Percentiles rank a stretch among this genome's conserved stretches.
Evolutionary conservation across 768 basidiomycete species (phyloP).

Genomic region (Tubosaeta sp.): DNA sequence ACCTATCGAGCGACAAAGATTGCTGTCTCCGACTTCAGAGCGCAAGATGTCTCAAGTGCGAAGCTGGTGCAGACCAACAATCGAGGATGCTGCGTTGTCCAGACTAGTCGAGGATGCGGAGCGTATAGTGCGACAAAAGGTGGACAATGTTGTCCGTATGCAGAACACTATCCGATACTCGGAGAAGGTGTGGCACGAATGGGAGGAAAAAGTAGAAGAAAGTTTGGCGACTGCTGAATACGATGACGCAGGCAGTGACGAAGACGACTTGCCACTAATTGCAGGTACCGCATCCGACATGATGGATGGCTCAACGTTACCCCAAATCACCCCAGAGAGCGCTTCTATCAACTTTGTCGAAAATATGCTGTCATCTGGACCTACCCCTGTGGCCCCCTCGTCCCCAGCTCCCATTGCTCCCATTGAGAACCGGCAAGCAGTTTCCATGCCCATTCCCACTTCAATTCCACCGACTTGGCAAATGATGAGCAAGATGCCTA

Average conservation of each 20-base stretch:
- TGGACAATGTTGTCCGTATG: slow-evolving; percentile 92
- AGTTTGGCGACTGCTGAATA: slow-evolving; percentile 55
- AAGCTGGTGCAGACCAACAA: slow-evolving; percentile 81
- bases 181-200: slow-evolving; percentile 95
- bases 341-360: slow-evolving; percentile 21
- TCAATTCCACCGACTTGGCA: slow-evolving; percentile 46
- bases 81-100: slow-evolving; percentile 79
- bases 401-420: slow-evolving; percentile 33
- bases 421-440: slow-evolving; percentile 21
- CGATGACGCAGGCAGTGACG: slow-evolving; percentile 47
- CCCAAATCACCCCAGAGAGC: slow-evolving; percentile 10
- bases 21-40: slow-evolving; percentile 88
- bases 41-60: slow-evolving; percentile 78
- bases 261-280: slow-evolving; percentile 37
- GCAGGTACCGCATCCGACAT: slow-evolving; percentile 21
- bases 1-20: slow-evolving; percentile 87
- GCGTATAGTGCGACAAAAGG: slow-evolving; percentile 86
- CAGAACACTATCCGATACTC: slow-evolving; percentile 96
- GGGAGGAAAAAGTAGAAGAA: slow-evolving; percentile 85
- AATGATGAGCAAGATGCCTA: slow-evolving; percentile 47
- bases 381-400: slow-evolving; percentile 63
- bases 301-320: slow-evolving; percentile 15
- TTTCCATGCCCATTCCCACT: slow-evolving; percentile 35
- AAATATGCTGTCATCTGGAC: slow-evolving; percentile 45
- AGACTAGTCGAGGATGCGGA: slow-evolving; percentile 86